A percentile compares a stretch with the other conserved stretches of the same genome.
Evolutionary conservation across 176 grass and related monocot genomes (phyloP).

Genomic region (Oryza longistaminata): DNA sequence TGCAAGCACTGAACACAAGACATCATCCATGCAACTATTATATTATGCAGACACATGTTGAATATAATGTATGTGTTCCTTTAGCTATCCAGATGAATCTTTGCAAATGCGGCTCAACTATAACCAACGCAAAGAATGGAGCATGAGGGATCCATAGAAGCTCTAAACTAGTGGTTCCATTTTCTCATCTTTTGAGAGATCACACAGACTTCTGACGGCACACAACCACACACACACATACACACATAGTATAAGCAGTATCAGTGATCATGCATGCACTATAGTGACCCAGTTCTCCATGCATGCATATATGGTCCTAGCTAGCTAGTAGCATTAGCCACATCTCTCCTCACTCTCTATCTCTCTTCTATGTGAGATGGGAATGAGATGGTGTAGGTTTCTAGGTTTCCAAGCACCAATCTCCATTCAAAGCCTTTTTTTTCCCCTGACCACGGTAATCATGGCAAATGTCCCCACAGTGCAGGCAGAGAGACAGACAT

Average conservation of each 20-base stretch:
- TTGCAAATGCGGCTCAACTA: not conserved
- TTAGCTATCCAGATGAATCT: not conserved
- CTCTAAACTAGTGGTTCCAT: slow-evolving; percentile 35
- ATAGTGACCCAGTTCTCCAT: slow-evolving; percentile 40
- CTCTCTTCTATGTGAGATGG: not conserved
- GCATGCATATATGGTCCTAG: slow-evolving; percentile 40
- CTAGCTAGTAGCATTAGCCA: not conserved
- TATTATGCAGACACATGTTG: not conserved
- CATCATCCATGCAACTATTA: not conserved
- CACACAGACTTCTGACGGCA: slow-evolving; percentile 15
- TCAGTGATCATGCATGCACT: slow-evolving; percentile 11
- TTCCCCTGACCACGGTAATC: slow-evolving; percentile 41
- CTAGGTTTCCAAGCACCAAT: slow-evolving; percentile 63
- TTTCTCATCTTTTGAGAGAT: slow-evolving; percentile 62
- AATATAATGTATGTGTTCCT: not conserved
- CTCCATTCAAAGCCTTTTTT: slow-evolving; percentile 61
- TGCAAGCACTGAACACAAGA: slow-evolving; percentile 29
- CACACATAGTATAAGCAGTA: not conserved
- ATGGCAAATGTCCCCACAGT: slow-evolving; percentile 55
- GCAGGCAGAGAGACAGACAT: slow-evolving; percentile 41
- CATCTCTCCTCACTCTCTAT: not conserved
- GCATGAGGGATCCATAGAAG: slow-evolving; percentile 14
- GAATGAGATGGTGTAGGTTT: slow-evolving; percentile 38
- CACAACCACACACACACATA: not conserved
- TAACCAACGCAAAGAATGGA: slow-evolving; percentile 21